Evolutionary conservation across 768 basidiomycete genomes (phyloP).

Genomic region (Dacryopinax primogenitus): DNA sequence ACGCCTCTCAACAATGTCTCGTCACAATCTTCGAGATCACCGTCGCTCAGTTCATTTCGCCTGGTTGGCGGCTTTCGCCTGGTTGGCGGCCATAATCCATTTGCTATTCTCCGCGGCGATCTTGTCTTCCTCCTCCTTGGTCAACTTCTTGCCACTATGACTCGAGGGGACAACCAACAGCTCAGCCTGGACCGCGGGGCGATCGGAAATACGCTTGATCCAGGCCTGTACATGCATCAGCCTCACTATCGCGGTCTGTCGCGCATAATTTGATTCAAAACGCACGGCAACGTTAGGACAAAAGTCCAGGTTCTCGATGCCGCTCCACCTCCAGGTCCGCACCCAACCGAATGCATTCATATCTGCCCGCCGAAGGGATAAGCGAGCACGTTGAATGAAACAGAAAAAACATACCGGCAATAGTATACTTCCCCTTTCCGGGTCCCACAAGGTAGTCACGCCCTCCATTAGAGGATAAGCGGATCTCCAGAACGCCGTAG

Average conservation of each 20-base stretch:
- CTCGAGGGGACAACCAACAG: slow-evolving; percentile 23
- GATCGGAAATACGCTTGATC: slow-evolving; percentile 30
- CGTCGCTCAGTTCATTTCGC: too few species aligned
- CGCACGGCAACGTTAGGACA: slow-evolving; percentile 49
- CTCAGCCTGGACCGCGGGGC: slow-evolving; percentile 28
- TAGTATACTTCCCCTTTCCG: slow-evolving; percentile 48
- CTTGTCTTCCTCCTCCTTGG: slow-evolving; percentile 25
- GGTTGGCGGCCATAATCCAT: slow-evolving; percentile 20
- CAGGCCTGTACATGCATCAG: slow-evolving; percentile 27
- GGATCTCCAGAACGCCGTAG: slow-evolving; percentile 69
- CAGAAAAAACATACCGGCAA: slow-evolving; percentile 34
- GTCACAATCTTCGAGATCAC: too few species aligned
- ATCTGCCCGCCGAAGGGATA: slow-evolving; percentile 28
- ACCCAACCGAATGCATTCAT: slow-evolving; percentile 60
- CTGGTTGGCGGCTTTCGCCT: neutral
- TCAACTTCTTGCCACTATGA: slow-evolving; percentile 19
- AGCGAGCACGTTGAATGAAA: neutral
- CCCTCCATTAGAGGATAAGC: slow-evolving; percentile 37
- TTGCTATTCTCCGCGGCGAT: slow-evolving; percentile 20
- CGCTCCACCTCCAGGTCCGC: slow-evolving; percentile 32
- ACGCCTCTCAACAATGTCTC: too few species aligned
- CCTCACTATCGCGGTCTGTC: neutral
- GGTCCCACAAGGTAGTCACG: slow-evolving; percentile 74
- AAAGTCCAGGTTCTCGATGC: slow-evolving; percentile 44
- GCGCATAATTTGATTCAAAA: slow-evolving; percentile 14